Evolutionary conservation across 192 early-diverging fungal genomes (phyloP).

Genomic region (Paraglomus occultum): DNA sequence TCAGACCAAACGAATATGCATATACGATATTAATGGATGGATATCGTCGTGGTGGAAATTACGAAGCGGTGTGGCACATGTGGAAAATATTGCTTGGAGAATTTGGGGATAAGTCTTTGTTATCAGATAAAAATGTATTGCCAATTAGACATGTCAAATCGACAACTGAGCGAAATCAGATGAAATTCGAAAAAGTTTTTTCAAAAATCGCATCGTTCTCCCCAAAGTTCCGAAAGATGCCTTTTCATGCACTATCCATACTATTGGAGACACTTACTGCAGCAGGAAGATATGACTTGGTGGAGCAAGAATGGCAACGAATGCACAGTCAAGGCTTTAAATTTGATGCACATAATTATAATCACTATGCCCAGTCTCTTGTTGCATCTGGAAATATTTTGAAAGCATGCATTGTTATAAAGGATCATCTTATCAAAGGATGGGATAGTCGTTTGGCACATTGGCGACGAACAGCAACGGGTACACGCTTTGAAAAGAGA

Average conservation of each 20-base stretch:
- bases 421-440: slow-evolving; percentile 34
- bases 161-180: no score
- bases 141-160: no score
- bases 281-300: slow-evolving; percentile 33
- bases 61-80: slow-evolving; percentile 44
- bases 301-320: slow-evolving; percentile 40
- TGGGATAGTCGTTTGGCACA: slow-evolving; percentile 19
- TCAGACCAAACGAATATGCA: slow-evolving; percentile 33
- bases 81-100: slow-evolving; percentile 42
- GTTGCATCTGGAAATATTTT: slow-evolving; percentile 31
- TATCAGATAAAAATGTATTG: no score
- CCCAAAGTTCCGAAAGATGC: slow-evolving; percentile 13
- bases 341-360: slow-evolving; percentile 57
- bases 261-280: slow-evolving; percentile 42
- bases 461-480: slow-evolving; percentile 1
- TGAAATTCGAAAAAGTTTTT: no score
- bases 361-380: slow-evolving; percentile 44
- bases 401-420: slow-evolving; percentile 41
- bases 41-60: slow-evolving; percentile 39
- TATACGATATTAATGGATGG: slow-evolving; percentile 51
- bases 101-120: not conserved
- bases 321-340: slow-evolving; percentile 35
- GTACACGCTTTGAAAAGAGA: not conserved
- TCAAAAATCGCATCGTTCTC: slow-evolving; percentile 11
- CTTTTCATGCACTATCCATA: slow-evolving; percentile 45